Conservation (phyloP, 2,329 filamentous ascomycete species). For the Exophiala lecanii-corni region DNA sequence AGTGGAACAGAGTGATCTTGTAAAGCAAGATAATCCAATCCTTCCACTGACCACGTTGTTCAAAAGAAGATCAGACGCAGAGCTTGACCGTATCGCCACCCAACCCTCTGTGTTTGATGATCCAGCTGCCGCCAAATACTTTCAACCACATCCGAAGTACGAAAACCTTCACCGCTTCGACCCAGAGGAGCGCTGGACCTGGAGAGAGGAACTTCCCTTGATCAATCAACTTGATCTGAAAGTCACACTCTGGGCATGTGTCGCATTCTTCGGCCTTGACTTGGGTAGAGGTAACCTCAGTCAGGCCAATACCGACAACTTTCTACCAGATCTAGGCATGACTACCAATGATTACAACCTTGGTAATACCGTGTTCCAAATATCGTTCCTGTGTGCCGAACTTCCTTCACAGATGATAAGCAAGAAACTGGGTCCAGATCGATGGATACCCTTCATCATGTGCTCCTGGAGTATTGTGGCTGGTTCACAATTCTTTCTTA, state of each 20-base stretch:
- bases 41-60: not conserved
- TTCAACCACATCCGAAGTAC: constrained; percentile 29
- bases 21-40: not conserved
- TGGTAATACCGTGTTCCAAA: constrained; percentile 53
- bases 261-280: constrained; percentile 56
- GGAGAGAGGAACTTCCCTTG: constrained; percentile 25
- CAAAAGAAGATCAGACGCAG: not conserved
- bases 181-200: constrained; percentile 27
- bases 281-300: constrained; percentile 50
- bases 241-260: constrained; percentile 33
- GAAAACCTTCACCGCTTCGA: constrained; percentile 43
- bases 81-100: constrained; percentile 28
- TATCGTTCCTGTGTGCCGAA: constrained; percentile 51
- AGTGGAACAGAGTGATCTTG: not conserved
- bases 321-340: constrained; percentile 45
- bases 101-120: constrained; percentile 30
- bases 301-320: constrained; percentile 52
- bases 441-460: constrained; percentile 53
- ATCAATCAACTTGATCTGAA: constrained; percentile 25
- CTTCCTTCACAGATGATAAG: constrained; percentile 55
- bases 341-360: constrained; percentile 43
- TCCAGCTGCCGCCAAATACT: constrained; percentile 19
- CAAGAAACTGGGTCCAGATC: constrained; percentile 52
- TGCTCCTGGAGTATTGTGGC: constrained; percentile 49
- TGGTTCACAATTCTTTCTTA: constrained; percentile 41